Base-by-base conservation (phyloP, 2,329 filamentous ascomycete genomes). In the Alternaria viburni region DNA sequence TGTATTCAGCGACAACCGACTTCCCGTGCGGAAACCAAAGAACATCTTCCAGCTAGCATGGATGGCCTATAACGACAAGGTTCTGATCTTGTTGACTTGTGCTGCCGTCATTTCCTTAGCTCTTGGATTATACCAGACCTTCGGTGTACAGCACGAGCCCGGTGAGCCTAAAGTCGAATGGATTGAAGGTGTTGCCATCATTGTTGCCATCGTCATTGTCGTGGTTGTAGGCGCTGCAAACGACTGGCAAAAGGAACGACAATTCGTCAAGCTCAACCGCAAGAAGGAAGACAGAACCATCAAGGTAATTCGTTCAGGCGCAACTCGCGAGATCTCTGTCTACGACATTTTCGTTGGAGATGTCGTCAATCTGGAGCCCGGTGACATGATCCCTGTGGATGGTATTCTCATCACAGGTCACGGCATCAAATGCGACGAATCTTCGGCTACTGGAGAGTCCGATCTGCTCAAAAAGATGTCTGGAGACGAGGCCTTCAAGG, bases 61-160 rank as follows among this genome's bases (percentile, higher is more conserved):
- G 91, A 90, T 93, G 72, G 91, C 91, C 1, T 93, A 92, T 80
- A 93, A 93, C 74, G 91, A 94, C 79, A 94, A 93, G 72, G 88
- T 94, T 11, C 82, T 93, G 79, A 63, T 74, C 11, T 59, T 74
- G 28, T 49, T 74, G 55, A 74, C 82, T 1, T 83, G 89, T 19
- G 91, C 91, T 8, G 91, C 91, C 1, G 83, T 87, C n/a, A 88
- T 94, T 36, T 93, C 91, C 2, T 83, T 94, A 25, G 89, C 88
- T 0, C 86, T 94, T 44, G 91, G 91, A 49, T 86, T 93, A 2
- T 93, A 93, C 71, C 89, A 93, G 73, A 89, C 90, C 1, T 84
- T 90, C 54, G 88, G 86, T 15, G 84, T 85, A 3, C 69, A 83
- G 5, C 88, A 91, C 65, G 77, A 83, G 6, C 78, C 84, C 10